Percentiles rank a stretch among this genome's conserved stretches.
Conservation (phyloP, 306 rosid genomes). For the Amphicarpaea edgeworthii region DNA sequence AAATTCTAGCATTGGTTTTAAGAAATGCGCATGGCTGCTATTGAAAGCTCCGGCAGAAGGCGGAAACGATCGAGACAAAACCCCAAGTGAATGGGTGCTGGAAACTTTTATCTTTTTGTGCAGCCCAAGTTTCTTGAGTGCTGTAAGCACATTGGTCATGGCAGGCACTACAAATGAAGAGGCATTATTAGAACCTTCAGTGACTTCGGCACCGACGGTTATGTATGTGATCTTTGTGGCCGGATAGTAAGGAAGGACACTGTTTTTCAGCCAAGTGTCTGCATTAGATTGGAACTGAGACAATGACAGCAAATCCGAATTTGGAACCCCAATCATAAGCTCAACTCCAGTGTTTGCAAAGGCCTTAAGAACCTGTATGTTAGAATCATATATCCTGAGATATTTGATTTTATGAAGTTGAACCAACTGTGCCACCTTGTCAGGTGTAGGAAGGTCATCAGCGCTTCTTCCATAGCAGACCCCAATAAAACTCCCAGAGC, state of each 20-base stretch:
- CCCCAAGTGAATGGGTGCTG: constrained; percentile 95
- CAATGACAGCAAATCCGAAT: constrained; percentile 81
- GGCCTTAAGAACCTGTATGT: constrained; percentile 88
- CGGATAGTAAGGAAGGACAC: constrained; percentile 86
- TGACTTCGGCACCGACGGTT: constrained; percentile 95
- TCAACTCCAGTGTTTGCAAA: constrained; percentile 89
- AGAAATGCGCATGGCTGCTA: constrained; percentile 84
- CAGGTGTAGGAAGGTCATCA: constrained; percentile 96
- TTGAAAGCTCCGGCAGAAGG: constrained; percentile 98
- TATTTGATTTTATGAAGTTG: constrained; percentile 86
- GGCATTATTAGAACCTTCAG: constrained; percentile 70
- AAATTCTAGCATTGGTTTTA: constrained; percentile 94
- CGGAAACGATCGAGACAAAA: constrained; percentile 92
- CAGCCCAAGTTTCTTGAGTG: constrained; percentile 82
- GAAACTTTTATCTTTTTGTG: constrained; percentile 86
- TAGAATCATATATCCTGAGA: constrained; percentile 86
- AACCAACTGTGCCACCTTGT: constrained; percentile 88
- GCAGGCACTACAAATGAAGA: constrained; percentile 86
- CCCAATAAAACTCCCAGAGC: constrained; percentile 85
- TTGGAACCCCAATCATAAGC: constrained; percentile 90
- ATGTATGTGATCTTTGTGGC: constrained; percentile 91
- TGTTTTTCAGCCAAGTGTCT: constrained; percentile 89
- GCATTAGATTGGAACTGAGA: constrained; percentile 96
- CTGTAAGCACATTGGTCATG: constrained; percentile 85
- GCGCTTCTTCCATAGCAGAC: constrained; percentile 97